Base-by-base conservation (phyloP, 306 rosid genomes). In the Fagus crenata region DNA sequence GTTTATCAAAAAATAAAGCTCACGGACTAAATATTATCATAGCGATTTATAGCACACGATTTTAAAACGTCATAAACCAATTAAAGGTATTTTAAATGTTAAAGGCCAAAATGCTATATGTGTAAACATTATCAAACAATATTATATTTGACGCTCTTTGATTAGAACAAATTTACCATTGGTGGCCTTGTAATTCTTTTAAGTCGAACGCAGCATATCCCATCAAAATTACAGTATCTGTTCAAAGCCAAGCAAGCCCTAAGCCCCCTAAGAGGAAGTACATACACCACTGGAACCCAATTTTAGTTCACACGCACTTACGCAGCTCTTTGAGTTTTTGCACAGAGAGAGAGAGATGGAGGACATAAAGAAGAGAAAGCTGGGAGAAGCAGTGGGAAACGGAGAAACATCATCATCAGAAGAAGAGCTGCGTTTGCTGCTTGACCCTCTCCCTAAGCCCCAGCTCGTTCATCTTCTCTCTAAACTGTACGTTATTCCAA, bases 391-490 rank as follows among this genome's bases (percentile, higher is more conserved):
- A 36, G 74, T 32, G 7, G 84, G 43, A 36, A 63, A 82, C 58
- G 83, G 40, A 49, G 90, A 75, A 1, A 46, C 60, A 28, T 46
- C 71, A 31, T 81, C 92, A 0, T 42, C 49, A 43, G 86, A 78
- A 76, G 90, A 91, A 73, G 89, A 84, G 37, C 72, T 91, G 77
- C 92, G 94, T 6, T 70, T 75, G 46, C 89, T 89, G 46, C 87
- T 93, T 15, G 91, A 91, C 74, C 93, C 92, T 49, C 93, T 90
- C 0, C 78, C 91, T 2, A 91, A 89, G 73, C 85, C 93, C 46
- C 96, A 91, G 73, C 91, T 93, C 43, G 84, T 93, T 54, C 93
- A 88, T 71, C 89, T 93, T 81, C 98, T 93, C 18, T 81, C 90
- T 8, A 86, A 76, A 86, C 81, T 93, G 98, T 93, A 81, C 64